Evolutionary conservation across 2,329 filamentous ascomycete species (phyloP), one percentile per base, ranked within the genome.

Genomic region (Calonectria henricotiae): DNA sequence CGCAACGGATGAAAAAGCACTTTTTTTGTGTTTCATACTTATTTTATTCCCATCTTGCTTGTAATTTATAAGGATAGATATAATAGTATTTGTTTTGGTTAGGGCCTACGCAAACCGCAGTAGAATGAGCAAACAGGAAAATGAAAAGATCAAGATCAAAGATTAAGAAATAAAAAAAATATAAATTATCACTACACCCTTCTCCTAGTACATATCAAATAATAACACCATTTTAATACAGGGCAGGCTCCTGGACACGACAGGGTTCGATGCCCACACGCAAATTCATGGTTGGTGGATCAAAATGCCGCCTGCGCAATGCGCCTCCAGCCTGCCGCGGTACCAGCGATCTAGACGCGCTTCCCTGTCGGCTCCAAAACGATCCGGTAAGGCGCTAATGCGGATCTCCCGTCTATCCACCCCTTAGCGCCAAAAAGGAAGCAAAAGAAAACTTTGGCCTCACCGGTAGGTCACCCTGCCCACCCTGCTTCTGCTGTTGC

Each of bases 151-250:
- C 35, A 37, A 37, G 35, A 37, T 37, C 35, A 37, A 49, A 49
- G 15, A 27, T 17, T 13, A 27, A 47, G 25, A 47, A 1, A 17
- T 27, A 13, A 12, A 30, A 30, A 23, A 9, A 30, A 49, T 20
- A 49, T 5, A 47, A 1, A 1, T 37, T 13, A 37, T 11, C 11
- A 6, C 35, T 6, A 4, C 11, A 5, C 13, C 35, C 35, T 37
- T 37, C 35, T 58, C 23, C n/a, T n/a, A 25, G 20, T 39, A 58
- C n/a, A 39, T 25, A 17, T 58, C 2, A 39, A 58, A 58, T 58
- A 58, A 58, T 55, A 55, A 4, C 5, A 11, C 9, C 13, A 37
- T 37, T 37, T 55, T 55, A 37, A 37, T 39, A 58, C 35, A 25
- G 17, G 7, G 37, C 55, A 25, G 20, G 23, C 46, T 2, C 5